Evolutionary conservation across 352 stramenopile species (phyloP).

Genomic region (Phytopythium helicoides): DNA sequence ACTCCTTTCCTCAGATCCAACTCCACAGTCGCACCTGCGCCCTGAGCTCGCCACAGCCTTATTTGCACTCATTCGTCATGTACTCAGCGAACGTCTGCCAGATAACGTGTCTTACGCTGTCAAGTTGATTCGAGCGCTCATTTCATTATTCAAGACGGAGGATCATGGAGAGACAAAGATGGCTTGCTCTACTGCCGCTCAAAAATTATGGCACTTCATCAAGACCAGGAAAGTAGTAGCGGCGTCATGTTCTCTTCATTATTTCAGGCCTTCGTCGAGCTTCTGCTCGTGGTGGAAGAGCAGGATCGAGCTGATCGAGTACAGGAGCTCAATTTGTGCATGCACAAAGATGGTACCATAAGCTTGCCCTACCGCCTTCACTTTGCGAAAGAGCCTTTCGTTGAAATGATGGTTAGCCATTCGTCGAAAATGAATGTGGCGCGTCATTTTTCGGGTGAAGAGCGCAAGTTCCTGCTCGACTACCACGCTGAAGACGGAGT

Average conservation of each 20-base stretch:
- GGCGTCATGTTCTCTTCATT: constrained; percentile 73
- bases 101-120: constrained; percentile 51
- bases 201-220: constrained; percentile 81
- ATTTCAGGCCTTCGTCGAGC: constrained; percentile 77
- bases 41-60: constrained; percentile 59
- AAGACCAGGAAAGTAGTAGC: constrained; percentile 63
- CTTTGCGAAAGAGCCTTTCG: constrained; percentile 53
- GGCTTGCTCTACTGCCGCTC: constrained; percentile 80
- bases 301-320: constrained; percentile 54
- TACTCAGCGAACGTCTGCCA: constrained; percentile 58
- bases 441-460: constrained; percentile 67
- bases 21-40: constrained; percentile 25
- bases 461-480: constrained; percentile 74
- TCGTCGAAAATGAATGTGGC: constrained; percentile 79
- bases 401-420: constrained; percentile 81
- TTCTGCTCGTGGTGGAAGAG: constrained; percentile 82
- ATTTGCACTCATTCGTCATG: constrained; percentile 74
- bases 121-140: constrained; percentile 61
- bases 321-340: constrained; percentile 45
- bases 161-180: constrained; percentile 67
- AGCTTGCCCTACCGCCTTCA: constrained; percentile 76
- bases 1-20: constrained; percentile 1
- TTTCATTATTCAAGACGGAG: constrained; percentile 59
- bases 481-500: constrained; percentile 48
- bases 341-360: constrained; percentile 54